Evolutionary conservation across 495 filamentous ascomycete species (phyloP).

Genomic region (Recurvomyces mirabilis): DNA sequence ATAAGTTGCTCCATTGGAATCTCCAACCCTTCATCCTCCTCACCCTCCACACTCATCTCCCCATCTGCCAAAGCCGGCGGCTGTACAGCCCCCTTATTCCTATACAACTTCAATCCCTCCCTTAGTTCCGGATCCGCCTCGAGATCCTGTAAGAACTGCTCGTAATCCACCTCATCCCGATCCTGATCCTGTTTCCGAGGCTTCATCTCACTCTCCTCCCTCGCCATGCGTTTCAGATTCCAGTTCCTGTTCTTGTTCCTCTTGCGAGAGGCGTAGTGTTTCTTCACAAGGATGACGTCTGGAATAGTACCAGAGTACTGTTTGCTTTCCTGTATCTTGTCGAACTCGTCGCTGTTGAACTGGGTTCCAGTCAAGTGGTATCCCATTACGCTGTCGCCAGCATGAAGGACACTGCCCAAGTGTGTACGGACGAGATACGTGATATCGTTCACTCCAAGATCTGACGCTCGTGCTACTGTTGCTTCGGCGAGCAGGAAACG

Average conservation of each 20-base stretch:
- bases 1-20: conserved; percentile 37
- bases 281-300: conserved; percentile 92
- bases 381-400: conserved; percentile 84
- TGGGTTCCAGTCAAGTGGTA: conserved; percentile 81
- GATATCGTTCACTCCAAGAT: conserved; percentile 76
- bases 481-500: conserved; percentile 76
- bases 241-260: conserved; percentile 74
- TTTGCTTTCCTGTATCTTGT: conserved; percentile 61
- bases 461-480: conserved; percentile 74
- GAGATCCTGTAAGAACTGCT: conserved; percentile 92
- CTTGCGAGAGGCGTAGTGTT: conserved; percentile 77
- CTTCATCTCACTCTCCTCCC: conserved; percentile 71
- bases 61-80: conserved; percentile 39
- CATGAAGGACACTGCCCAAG: conserved; percentile 72
- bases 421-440: conserved; percentile 85
- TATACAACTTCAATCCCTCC: conserved; percentile 74
- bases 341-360: conserved; percentile 78
- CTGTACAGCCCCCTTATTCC: conserved; percentile 40
- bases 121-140: conserved; percentile 90
- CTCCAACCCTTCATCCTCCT: conserved; percentile 38
- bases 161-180: conserved; percentile 78
- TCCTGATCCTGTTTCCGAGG: conserved; percentile 72
- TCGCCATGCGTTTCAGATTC: conserved; percentile 86
- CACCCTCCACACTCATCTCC: conserved; percentile 45
- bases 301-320: conserved; percentile 66